Percentiles rank a stretch among this genome's conserved stretches.
Evolutionary conservation across 345 rosid genomes (phyloP).

Genomic region (sweet orange (Citrus sinensis)): DNA sequence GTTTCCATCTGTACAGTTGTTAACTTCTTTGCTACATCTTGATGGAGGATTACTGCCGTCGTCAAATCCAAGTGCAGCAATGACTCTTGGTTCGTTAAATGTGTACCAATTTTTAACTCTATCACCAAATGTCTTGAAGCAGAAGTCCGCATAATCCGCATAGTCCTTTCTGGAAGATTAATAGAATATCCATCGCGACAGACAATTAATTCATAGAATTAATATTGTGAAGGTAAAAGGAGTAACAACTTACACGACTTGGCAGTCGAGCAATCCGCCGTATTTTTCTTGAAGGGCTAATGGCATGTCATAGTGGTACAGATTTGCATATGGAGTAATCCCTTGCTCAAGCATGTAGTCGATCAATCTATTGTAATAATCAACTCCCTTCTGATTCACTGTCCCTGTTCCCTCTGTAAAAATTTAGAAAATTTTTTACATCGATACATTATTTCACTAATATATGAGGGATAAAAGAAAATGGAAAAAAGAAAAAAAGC

Average conservation of each 20-base stretch:
- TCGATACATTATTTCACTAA: too few species aligned
- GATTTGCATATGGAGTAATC: conserved; percentile 52
- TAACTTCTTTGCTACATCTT: conserved; percentile 52
- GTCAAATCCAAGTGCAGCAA: conserved; percentile 60
- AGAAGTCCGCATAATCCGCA: conserved; percentile 57
- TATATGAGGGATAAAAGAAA: not conserved
- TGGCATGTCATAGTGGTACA: conserved; percentile 58
- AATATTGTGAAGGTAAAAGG: not conserved
- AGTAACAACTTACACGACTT: conserved; percentile 33
- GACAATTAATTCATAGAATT: too few species aligned
- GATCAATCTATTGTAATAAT: not conserved
- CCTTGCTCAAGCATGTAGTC: conserved; percentile 43
- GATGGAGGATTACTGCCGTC: conserved; percentile 50
- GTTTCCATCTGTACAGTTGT: conserved; percentile 54
- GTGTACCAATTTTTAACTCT: conserved; percentile 71
- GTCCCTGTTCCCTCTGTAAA: not conserved
- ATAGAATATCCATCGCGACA: not conserved
- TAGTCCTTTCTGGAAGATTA: conserved; percentile 44
- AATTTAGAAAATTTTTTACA: too few species aligned
- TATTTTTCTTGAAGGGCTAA: conserved; percentile 47
- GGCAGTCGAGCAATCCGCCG: conserved; percentile 29
- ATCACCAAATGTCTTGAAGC: conserved; percentile 62
- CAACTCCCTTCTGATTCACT: not conserved
- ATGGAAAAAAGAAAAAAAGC: not conserved
- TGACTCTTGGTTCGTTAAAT: conserved; percentile 58